Evolutionary conservation across 2,329 filamentous ascomycete species (phyloP).

Genomic region (Scortechinia acanthostroma): DNA sequence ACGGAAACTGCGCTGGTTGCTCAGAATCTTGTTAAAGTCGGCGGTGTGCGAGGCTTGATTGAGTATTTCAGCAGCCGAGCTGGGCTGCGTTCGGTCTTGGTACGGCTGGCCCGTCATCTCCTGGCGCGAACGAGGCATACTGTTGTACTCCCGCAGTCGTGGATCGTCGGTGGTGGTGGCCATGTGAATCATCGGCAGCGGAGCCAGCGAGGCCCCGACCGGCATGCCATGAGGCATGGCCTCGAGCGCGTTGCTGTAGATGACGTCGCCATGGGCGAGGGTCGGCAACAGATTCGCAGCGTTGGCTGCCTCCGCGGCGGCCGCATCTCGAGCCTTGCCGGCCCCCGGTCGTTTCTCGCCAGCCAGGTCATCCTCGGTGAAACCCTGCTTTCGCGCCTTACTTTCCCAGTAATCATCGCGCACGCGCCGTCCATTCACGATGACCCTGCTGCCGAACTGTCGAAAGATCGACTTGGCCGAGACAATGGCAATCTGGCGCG

Average conservation of each 20-base stretch:
- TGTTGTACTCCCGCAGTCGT: slow-evolving; percentile 1
- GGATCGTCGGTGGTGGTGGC: not conserved
- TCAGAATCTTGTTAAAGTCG: not conserved
- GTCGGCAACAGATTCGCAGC: slow-evolving; percentile 52
- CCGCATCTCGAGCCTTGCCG: slow-evolving; percentile 67
- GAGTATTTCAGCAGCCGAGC: not conserved
- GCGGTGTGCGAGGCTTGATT: slow-evolving; percentile 1
- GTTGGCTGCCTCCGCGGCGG: slow-evolving; percentile 65
- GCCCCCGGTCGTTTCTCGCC: slow-evolving; percentile 93
- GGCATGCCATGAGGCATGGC: not conserved
- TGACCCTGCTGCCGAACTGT: slow-evolving; percentile 91
- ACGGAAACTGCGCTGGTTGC: not conserved
- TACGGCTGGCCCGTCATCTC: not conserved
- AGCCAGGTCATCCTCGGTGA: slow-evolving; percentile 91
- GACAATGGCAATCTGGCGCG: slow-evolving; percentile 96
- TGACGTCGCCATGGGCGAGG: slow-evolving; percentile 71
- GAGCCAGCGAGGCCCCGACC: not conserved
- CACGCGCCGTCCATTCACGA: slow-evolving; percentile 81
- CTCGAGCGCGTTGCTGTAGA: slow-evolving; percentile 66
- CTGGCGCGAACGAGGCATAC: not conserved
- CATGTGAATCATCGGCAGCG: not conserved
- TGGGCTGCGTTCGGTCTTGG: not conserved
- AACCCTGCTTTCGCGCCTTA: slow-evolving; percentile 93
- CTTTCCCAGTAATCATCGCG: slow-evolving; percentile 98
- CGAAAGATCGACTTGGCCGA: slow-evolving; percentile 97